phyloP scores from a whole-genome alignment of 305 asterid genomes.

The Vinca major region DNA sequence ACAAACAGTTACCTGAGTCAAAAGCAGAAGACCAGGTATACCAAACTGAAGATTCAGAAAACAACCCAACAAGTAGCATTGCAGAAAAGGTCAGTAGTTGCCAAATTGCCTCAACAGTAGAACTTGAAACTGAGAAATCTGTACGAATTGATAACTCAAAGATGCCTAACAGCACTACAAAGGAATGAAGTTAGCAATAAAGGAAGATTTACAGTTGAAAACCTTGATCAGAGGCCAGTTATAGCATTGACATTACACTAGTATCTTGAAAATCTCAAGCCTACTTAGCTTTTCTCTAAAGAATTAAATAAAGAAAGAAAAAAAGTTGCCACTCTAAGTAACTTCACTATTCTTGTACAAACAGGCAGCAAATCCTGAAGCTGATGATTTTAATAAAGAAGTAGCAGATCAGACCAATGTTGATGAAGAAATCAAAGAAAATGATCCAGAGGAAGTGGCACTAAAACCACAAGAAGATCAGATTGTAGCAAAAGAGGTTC shows the following conservation, averaged over 20 bases:
- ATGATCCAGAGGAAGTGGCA: background rate
- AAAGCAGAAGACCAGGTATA: background rate
- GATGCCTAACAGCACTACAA: too few relatives aligned
- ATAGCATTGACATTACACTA: too few relatives aligned
- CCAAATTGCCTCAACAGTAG: background rate
- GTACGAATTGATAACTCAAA: background rate
- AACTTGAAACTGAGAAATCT: background rate
- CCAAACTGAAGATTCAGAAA: background rate
- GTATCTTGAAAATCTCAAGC: background rate
- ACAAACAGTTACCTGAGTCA: background rate
- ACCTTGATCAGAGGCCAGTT: too few relatives aligned
- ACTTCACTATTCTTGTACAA: background rate
- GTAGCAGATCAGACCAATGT: background rate
- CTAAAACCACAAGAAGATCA: background rate
- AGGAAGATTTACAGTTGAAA: too few relatives aligned
- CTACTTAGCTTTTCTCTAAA: background rate
- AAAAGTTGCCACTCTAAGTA: background rate
- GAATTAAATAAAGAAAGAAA: background rate
- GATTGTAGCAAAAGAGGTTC: background rate
- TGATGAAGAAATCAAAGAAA: background rate
- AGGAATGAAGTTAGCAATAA: too few relatives aligned
- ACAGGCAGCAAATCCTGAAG: conserved; percentile 18
- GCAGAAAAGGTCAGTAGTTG: background rate
- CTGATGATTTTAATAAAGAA: conserved; percentile 1
- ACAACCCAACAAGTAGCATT: background rate